Percentiles rank a stretch among this genome's conserved stretches.
Evolutionary conservation across 305 asterid genomes (phyloP).

Genomic region (Coffea humblotiana): DNA sequence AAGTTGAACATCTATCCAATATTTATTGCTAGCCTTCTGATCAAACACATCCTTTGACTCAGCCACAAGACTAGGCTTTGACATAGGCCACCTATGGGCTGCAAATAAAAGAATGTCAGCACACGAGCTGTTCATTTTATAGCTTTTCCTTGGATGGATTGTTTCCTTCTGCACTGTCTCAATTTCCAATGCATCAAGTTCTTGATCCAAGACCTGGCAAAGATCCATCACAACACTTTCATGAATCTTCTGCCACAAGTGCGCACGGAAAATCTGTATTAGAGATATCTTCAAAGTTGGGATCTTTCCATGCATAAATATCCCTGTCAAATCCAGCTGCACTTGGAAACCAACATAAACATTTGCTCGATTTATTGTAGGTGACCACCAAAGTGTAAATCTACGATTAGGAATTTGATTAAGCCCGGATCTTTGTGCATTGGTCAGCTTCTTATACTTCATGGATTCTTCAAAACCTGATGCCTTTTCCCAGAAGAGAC

Average conservation of each 20-base stretch:
- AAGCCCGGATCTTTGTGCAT: slow-evolving; percentile 99
- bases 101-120: slow-evolving; percentile 98
- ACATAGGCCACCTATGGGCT: slow-evolving; percentile 99
- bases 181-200: slow-evolving; percentile 93
- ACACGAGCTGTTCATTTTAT: slow-evolving; percentile 99
- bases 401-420: slow-evolving; percentile 97
- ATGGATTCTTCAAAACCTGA: slow-evolving; percentile 99
- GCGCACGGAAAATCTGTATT: slow-evolving; percentile 99
- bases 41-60: slow-evolving; percentile 99
- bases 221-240: slow-evolving; percentile 99
- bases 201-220: slow-evolving; percentile 99
- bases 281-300: slow-evolving; percentile 96
- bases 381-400: slow-evolving; percentile 99
- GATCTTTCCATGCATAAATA: slow-evolving; percentile 98
- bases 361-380: slow-evolving; percentile 96
- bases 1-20: slow-evolving; percentile 99
- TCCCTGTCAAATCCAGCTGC: slow-evolving; percentile 98
- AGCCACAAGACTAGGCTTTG: slow-evolving; percentile 98
- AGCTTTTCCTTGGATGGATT: slow-evolving; percentile 98
- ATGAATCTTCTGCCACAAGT: slow-evolving; percentile 99
- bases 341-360: slow-evolving; percentile 99
- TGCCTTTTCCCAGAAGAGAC: slow-evolving; percentile 99
- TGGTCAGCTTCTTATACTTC: slow-evolving; percentile 97
- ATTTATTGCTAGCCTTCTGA: slow-evolving; percentile 96
- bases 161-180: slow-evolving; percentile 99